These are phyloP conservation scores for Psidium guajava DNA, from an alignment of 345 rosid genomes.

Conservation along the genomic window DNA sequence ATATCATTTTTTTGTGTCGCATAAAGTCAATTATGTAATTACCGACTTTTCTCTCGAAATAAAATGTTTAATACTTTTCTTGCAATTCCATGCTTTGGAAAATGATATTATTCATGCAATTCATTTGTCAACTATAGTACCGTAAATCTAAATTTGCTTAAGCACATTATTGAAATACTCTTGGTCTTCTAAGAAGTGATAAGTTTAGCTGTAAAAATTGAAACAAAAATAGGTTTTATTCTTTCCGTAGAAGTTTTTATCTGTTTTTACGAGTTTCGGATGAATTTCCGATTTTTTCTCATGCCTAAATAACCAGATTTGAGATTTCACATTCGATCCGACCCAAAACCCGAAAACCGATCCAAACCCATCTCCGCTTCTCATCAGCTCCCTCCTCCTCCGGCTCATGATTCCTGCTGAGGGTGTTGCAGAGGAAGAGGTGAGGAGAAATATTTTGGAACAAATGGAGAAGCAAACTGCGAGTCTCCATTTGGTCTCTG, in stretches of 20 bases:
- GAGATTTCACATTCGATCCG: not conserved
- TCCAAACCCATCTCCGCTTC: not conserved
- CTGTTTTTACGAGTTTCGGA: not conserved
- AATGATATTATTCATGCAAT: not conserved
- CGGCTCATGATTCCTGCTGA: not conserved
- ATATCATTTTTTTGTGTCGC: not conserved
- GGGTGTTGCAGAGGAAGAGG: not conserved
- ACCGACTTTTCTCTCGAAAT: not conserved
- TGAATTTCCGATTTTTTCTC: not conserved
- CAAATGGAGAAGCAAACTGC: slow-evolving; percentile 1
- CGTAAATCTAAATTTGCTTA: not conserved
- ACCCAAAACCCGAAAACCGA: not conserved
- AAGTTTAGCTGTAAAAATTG: not conserved
- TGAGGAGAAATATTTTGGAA: not conserved
- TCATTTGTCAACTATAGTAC: too few relatives aligned
- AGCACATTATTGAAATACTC: not conserved
- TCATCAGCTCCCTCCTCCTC: not conserved
- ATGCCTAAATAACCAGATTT: not conserved
- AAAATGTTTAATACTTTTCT: not conserved
- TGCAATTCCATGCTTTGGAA: not conserved
- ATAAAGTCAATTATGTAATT: too few relatives aligned
- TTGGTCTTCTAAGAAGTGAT: not conserved
- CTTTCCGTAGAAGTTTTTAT: not conserved
- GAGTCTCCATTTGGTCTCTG: slow-evolving; percentile 43
- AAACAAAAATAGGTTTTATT: not conserved